Base-by-base conservation (phyloP, 768 basidiomycete species). In the Megacollybia marginata region DNA sequence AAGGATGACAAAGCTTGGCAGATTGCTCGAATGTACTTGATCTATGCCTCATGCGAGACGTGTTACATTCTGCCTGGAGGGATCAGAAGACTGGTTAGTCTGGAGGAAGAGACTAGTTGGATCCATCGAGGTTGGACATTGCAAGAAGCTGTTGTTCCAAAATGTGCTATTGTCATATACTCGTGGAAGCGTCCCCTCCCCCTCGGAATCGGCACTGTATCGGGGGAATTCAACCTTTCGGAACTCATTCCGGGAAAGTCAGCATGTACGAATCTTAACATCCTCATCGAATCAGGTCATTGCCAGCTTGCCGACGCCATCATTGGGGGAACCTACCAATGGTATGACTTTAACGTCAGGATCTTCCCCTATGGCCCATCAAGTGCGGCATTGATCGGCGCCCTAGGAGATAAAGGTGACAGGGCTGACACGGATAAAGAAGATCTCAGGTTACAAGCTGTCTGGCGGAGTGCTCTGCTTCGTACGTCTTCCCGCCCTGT, bases 61-160 rank as follows among this genome's bases (percentile, higher is more conserved):
- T 57, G 52, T 42, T 15, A 57, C 44, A 51, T 59, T 43, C 48
- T 59, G 32, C 56, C 58, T 4, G 56, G 52, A n/a, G 58, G 54
- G 13, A 38, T 59, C 7, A 34, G 49, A 23, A 49, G 58, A 16
- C 53, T 59, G 8, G 57, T 50, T 1, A 19, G 9, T 2, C 46
- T 55, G 10, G 51, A 49, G 32, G 58, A 59, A 33, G 46, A 47
- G 11, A 55, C 56, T 9, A 38, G 48, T 7, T 59, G 58, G 58
- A 56, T 54, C 6, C 44, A 48, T 19, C 54, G 58, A 32, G 54
- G 33, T 8, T 59, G 58, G 58, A 59, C 58, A 20, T 48, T 57
- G 32, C 58, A 59, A 48, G 50, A 51, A 35, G 9, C 31, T 5
- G 20, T 48, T 32, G 47, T 46, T 8, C 50, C 48, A n/a, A n/a